Evolutionary conservation across 768 basidiomycete genomes (phyloP), one percentile per base, ranked within the genome.

Genomic region (Cubamyces lactineus): DNA sequence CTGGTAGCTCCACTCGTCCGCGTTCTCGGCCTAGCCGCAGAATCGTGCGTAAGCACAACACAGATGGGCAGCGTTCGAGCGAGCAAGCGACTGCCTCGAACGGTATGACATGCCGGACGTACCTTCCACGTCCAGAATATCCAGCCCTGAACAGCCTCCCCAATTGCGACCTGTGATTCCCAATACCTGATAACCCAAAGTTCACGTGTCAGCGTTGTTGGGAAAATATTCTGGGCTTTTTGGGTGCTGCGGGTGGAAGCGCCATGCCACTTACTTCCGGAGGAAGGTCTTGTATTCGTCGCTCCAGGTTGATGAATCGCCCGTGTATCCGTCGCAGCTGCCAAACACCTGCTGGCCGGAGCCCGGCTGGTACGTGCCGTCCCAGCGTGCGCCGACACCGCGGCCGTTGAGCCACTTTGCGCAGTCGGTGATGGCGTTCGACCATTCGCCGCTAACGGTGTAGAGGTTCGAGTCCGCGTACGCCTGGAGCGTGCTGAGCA

Each of bases 361-460:
- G n/a, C 79, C 77, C 30, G 75, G 67, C 57, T 74, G 79, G 64
- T 73, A 79, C 3, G 82, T 83, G 12, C 82, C 83, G 59, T 92
- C 88, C 86, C 88, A 91, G 17, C 87, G 80, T 0, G 87, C 76
- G 13, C 91, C 91, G 40, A 82, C 77, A 21, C 86, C 86, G 43
- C 89, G 80, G 0, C 92, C 92, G 70, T 93, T 94, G 8, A 94
- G 77, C 88, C 88, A 93, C 67, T 74, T 74, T 0, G 91, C 87
- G 67, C 91, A 94, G 71, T 91, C 90, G 0, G 89, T 91, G 9
- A 80, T 73, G 0, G 89, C 86, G 21, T 80, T 85, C 16, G 89
- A 88, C 86, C 89, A 94, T 78, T 94, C 92, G 23, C 92, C 91
- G 13, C 87, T 78, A 30, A 92, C 77, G 2, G 89, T 91, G 86